Conservation (phyloP, 495 filamentous ascomycete genomes). For the Talaromyces stipitatus region DNA sequence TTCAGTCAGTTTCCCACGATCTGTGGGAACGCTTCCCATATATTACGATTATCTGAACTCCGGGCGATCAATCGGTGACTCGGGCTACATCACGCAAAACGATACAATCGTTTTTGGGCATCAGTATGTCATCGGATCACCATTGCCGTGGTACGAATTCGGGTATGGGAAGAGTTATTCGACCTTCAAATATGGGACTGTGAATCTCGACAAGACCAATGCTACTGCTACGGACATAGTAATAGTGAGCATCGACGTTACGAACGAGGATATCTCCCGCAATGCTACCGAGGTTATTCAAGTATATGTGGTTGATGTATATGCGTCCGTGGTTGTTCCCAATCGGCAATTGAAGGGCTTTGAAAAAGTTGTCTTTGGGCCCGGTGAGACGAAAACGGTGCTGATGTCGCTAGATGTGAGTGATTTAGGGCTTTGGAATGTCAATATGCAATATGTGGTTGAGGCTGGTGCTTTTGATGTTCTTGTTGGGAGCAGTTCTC, state of each 20-base stretch:
- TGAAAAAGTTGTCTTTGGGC: conserved; percentile 53
- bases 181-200: conserved; percentile 46
- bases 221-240: conserved; percentile 34
- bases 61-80: conserved; percentile 42
- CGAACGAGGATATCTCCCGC: conserved; percentile 47
- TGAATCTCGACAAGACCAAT: conserved; percentile 36
- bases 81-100: conserved; percentile 41
- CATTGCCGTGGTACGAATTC: conserved; percentile 55
- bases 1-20: conserved; percentile 57
- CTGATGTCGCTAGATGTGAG: conserved; percentile 42
- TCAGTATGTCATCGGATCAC: conserved; percentile 54
- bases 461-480: conserved; percentile 59
- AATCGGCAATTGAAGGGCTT: conserved; percentile 63
- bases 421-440: conserved; percentile 52
- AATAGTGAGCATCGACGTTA: conserved; percentile 46
- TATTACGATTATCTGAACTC: conserved; percentile 68
- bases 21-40: conserved; percentile 56
- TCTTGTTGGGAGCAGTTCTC: conserved; percentile 40
- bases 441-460: conserved; percentile 59
- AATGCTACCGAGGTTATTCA: conserved; percentile 64
- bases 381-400: conserved; percentile 52
- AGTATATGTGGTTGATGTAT: conserved; percentile 54
- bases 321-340: conserved; percentile 56
- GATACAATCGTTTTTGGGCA: conserved; percentile 57
- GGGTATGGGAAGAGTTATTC: conserved; percentile 64